Evolutionary conservation across 2,329 filamentous ascomycete genomes (phyloP).

Genomic region (Coniosporium tulheliwenetii): DNA sequence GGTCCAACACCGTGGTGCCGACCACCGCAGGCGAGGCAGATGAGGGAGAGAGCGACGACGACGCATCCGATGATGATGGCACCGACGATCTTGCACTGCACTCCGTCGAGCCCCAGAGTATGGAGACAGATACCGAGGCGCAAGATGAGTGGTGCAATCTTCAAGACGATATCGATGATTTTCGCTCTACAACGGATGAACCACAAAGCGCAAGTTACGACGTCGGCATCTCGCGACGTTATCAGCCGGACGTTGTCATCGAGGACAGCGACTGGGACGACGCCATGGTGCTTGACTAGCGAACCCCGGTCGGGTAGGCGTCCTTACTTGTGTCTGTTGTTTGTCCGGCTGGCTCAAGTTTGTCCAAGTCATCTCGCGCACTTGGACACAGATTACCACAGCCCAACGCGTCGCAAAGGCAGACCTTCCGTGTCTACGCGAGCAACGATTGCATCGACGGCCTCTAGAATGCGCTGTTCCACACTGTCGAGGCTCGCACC

Average conservation of each 20-base stretch:
- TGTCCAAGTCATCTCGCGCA: too few relatives aligned
- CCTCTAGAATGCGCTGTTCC: slow-evolving; percentile 16
- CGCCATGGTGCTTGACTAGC: slow-evolving; percentile 22
- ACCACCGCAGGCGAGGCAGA: slow-evolving; percentile 9
- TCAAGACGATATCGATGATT: background rate
- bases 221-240: too few relatives aligned
- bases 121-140: too few relatives aligned
- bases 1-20: slow-evolving; percentile 4
- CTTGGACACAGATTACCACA: slow-evolving; percentile 9
- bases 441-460: slow-evolving; percentile 5
- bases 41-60: slow-evolving; percentile 1
- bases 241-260: slow-evolving; percentile 13
- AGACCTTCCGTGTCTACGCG: background rate
- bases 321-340: too few relatives aligned
- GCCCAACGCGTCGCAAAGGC: slow-evolving; percentile 13
- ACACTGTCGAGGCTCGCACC: slow-evolving; percentile 36
- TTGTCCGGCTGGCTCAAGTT: too few relatives aligned
- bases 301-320: too few relatives aligned
- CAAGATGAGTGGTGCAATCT: background rate
- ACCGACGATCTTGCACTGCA: background rate
- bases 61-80: slow-evolving; percentile 1
- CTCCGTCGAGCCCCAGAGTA: too few relatives aligned
- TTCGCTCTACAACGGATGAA: background rate
- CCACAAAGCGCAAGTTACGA: too few relatives aligned
- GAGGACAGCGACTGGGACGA: slow-evolving; percentile 41